A percentile compares a stretch with the other conserved stretches of the same genome.
Evolutionary conservation across 2,329 filamentous ascomycete species (phyloP).

Genomic region (Sporothrix protearum): DNA sequence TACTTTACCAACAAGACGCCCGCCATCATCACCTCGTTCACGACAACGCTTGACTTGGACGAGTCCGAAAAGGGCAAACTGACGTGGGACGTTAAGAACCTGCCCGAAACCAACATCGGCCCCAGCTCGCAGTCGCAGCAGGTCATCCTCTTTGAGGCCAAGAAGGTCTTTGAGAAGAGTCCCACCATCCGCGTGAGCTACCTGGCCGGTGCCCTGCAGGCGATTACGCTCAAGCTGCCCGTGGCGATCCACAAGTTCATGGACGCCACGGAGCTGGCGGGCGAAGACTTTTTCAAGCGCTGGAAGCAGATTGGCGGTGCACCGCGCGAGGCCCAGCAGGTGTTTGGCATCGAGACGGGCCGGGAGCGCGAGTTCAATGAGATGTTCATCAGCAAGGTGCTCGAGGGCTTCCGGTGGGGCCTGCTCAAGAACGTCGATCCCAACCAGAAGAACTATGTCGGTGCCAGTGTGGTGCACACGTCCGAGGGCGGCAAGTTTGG

Average conservation of each 20-base stretch:
- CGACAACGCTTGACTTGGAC: conserved; percentile 85
- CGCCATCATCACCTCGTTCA: conserved; percentile 81
- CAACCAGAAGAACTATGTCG: conserved; percentile 90
- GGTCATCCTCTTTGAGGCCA: conserved; percentile 90
- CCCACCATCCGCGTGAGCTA: conserved; percentile 95
- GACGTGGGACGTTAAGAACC: conserved; percentile 80
- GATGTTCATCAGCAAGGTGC: conserved; percentile 65
- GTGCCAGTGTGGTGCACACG: conserved; percentile 80
- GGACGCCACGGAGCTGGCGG: conserved; percentile 79
- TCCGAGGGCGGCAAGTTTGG: conserved; percentile 85
- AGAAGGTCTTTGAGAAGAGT: conserved; percentile 72
- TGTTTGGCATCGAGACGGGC: conserved; percentile 64
- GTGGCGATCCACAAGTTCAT: conserved; percentile 93
- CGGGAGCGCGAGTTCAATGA: conserved; percentile 63
- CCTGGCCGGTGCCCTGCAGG: conserved; percentile 87
- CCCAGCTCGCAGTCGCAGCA: conserved; percentile 80
- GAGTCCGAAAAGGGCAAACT: conserved; percentile 61
- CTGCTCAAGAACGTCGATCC: conserved; percentile 82
- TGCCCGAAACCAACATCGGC: conserved; percentile 77
- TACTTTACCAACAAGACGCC: conserved; percentile 96
- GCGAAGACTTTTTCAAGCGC: conserved; percentile 96
- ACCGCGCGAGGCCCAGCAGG: conserved; percentile 80
- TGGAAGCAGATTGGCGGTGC: conserved; percentile 97
- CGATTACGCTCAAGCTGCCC: conserved; percentile 84
- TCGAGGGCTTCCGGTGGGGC: conserved; percentile 87